Evolutionary conservation across 495 filamentous ascomycete genomes (phyloP).

Genomic region (Aspergillus wentii): DNA sequence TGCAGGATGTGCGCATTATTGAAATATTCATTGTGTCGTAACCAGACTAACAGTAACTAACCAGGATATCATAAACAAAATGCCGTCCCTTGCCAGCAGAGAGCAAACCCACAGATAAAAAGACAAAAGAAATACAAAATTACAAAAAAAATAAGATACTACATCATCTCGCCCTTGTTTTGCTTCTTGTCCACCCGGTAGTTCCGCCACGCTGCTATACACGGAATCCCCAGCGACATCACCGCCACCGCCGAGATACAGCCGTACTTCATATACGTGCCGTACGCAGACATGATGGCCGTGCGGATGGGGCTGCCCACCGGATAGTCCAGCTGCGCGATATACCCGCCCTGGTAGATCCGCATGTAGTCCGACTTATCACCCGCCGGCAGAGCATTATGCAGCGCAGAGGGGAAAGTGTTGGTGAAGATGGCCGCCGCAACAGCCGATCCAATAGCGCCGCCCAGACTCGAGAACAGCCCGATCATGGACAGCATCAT

Average conservation of each 20-base stretch:
- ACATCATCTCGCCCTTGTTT: conserved; percentile 13
- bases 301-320: conserved; percentile 36
- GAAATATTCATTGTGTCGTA: too few species aligned
- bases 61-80: too few species aligned
- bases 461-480: conserved; percentile 57
- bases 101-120: too few species aligned
- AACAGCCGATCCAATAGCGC: conserved; percentile 56
- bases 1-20: too few species aligned
- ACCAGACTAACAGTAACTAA: too few species aligned
- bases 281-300: conserved; percentile 48
- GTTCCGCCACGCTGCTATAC: conserved; percentile 8
- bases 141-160: background rate
- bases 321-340: conserved; percentile 39
- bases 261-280: conserved; percentile 38
- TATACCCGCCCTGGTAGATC: conserved; percentile 35
- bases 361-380: conserved; percentile 37
- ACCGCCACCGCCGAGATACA: conserved; percentile 27
- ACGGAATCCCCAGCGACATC: conserved; percentile 3
- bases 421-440: conserved; percentile 59
- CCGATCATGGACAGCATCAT: conserved; percentile 58
- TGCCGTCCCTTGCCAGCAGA: too few species aligned
- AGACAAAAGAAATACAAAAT: too few species aligned
- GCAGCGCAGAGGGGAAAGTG: conserved; percentile 51
- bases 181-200: conserved; percentile 11
- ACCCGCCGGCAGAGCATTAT: conserved; percentile 26